Conservation (phyloP, 495 filamentous ascomycete genomes). For the Lichenothelia convexa region DNA sequence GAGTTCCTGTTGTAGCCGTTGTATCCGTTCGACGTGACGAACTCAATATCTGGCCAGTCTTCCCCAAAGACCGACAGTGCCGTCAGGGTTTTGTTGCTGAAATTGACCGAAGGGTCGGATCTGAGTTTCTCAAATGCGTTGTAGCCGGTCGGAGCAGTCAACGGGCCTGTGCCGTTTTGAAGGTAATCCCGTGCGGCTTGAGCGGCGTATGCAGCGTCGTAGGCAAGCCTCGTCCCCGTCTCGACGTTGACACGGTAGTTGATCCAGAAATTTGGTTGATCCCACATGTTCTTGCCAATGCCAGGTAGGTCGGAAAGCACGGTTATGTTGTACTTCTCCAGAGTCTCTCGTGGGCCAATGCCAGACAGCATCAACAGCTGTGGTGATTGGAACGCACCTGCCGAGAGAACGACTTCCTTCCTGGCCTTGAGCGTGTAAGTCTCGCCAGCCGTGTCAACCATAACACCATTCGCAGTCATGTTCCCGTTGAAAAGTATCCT, state of each 20-base stretch:
- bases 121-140: constrained; percentile 32
- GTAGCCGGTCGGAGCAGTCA: constrained; percentile 28
- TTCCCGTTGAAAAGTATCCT: constrained; percentile 21
- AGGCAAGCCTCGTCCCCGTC: constrained; percentile 18
- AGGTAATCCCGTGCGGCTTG: constrained; percentile 13
- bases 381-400: constrained; percentile 20
- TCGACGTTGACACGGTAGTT: constrained; percentile 6
- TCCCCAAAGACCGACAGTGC: constrained; percentile 5
- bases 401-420: constrained; percentile 20
- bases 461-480: constrained; percentile 20
- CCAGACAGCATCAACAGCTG: constrained; percentile 18
- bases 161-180: constrained; percentile 17
- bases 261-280: constrained; percentile 18
- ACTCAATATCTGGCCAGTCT: constrained; percentile 12
- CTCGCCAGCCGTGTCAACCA: constrained; percentile 15
- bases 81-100: constrained; percentile 1
- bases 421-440: constrained; percentile 20
- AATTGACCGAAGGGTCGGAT: constrained; percentile 5
- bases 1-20: not conserved
- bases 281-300: constrained; percentile 35
- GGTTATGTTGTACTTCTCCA: constrained; percentile 12
- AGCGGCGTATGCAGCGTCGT: constrained; percentile 16
- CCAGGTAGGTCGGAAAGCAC: constrained; percentile 27
- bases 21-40: not conserved
- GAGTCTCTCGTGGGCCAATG: constrained; percentile 12